Conservation (phyloP, 2,329 filamentous ascomycete genomes). For the Thelonectria discophora region DNA sequence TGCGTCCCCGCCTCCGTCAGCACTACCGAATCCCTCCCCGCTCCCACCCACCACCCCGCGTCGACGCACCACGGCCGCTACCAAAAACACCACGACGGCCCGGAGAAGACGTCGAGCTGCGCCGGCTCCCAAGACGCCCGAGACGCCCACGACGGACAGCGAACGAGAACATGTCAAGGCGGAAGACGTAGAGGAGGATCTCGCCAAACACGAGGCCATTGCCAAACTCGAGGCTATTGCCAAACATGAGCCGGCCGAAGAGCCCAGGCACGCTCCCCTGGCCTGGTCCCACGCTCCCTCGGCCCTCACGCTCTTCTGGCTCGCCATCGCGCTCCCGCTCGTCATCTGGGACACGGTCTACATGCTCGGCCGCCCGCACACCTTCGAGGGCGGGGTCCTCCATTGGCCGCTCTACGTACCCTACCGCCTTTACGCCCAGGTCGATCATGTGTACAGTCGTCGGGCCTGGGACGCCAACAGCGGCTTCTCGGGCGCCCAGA, state of each 20-base stretch:
- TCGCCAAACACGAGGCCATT: neutral
- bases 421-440: slow-evolving; percentile 80
- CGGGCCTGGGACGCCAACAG: slow-evolving; percentile 72
- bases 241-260: neutral
- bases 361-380: slow-evolving; percentile 80
- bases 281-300: slow-evolving; percentile 59
- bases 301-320: slow-evolving; percentile 69
- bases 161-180: neutral
- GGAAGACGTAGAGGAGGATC: neutral
- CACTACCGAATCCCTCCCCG: slow-evolving; percentile 13
- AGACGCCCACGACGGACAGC: neutral
- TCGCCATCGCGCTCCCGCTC: slow-evolving; percentile 77
- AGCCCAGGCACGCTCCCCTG: neutral
- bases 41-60: slow-evolving; percentile 29
- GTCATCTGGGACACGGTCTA: slow-evolving; percentile 85
- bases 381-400: slow-evolving; percentile 78
- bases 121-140: neutral
- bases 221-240: neutral
- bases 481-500: slow-evolving; percentile 83
- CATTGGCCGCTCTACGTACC: slow-evolving; percentile 79
- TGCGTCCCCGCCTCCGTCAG: slow-evolving; percentile 16
- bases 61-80: slow-evolving; percentile 26
- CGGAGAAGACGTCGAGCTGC: slow-evolving; percentile 25
- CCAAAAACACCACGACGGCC: slow-evolving; percentile 20
- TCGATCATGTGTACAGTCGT: slow-evolving; percentile 86